phyloP scores from a whole-genome alignment of 164 flowering plant genomes.

The Aristolochia fimbriata region DNA sequence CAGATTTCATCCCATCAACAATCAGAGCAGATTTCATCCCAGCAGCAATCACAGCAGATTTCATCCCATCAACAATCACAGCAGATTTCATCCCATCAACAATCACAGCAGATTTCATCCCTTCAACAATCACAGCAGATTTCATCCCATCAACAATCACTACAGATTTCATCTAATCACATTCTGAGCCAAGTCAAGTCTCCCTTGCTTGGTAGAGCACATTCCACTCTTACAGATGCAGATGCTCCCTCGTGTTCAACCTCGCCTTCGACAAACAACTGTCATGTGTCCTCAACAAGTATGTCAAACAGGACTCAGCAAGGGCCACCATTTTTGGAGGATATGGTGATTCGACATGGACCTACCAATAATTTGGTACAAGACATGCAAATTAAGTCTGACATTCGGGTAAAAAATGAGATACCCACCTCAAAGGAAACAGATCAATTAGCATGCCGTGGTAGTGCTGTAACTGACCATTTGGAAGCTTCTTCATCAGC shows the following conservation, averaged over 20 bases:
- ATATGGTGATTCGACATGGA: constrained; percentile 25
- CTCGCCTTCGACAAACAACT: constrained; percentile 69
- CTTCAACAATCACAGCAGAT: no score
- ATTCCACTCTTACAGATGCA: constrained; percentile 56
- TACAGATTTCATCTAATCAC: constrained; percentile 17
- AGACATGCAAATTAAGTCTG: constrained; percentile 50
- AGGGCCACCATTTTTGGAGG: constrained; percentile 25
- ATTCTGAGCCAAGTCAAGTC: constrained; percentile 37
- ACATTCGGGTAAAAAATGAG: constrained; percentile 44
- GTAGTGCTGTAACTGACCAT: constrained; percentile 40
- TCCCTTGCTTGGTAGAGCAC: constrained; percentile 24
- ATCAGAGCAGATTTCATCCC: constrained; percentile 27
- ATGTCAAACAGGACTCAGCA: constrained; percentile 45
- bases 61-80: constrained; percentile 8
- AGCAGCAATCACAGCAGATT: constrained; percentile 20
- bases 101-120: no score
- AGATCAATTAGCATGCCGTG: constrained; percentile 42
- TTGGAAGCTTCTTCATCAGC: constrained; percentile 79
- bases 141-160: no score
- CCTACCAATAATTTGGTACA: constrained; percentile 36
- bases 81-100: no score
- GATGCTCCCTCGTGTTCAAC: constrained; percentile 87
- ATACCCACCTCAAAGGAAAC: constrained; percentile 33
- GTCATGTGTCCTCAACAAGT: constrained; percentile 42
- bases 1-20: constrained; percentile 19